Percentiles rank a stretch among this genome's conserved stretches.
Conservation (phyloP, 768 basidiomycete genomes). For the Lyophyllum decastes region DNA sequence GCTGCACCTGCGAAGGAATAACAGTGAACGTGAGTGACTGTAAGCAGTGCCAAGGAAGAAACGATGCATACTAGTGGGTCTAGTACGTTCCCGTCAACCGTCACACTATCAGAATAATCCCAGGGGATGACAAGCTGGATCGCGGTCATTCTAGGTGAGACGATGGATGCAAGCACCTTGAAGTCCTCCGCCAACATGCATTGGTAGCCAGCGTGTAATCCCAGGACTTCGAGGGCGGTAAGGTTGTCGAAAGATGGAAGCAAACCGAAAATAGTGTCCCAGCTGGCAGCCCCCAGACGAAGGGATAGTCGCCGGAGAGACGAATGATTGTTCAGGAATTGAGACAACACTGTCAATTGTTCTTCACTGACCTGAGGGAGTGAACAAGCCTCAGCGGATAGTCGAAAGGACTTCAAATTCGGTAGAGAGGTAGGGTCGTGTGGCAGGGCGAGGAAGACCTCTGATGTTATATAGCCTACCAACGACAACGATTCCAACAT, state of each 20-base stretch:
- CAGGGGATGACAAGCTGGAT: constrained; percentile 39
- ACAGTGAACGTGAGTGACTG: not conserved
- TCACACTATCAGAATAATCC: constrained; percentile 19
- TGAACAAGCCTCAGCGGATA: constrained; percentile 30
- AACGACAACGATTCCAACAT: constrained; percentile 37
- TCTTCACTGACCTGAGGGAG: constrained; percentile 12
- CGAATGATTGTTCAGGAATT: constrained; percentile 31
- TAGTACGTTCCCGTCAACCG: constrained; percentile 20
- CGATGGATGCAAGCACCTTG: constrained; percentile 19
- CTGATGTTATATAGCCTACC: constrained; percentile 30
- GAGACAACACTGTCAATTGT: constrained; percentile 21
- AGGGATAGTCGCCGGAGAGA: constrained; percentile 34
- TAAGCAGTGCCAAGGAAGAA: not conserved
- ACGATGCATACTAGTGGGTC: constrained; percentile 25
- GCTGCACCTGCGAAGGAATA: not conserved
- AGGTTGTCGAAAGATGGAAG: constrained; percentile 27
- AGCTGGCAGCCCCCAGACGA: constrained; percentile 29
- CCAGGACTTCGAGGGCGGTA: constrained; percentile 33
- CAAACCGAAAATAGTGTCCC: constrained; percentile 21
- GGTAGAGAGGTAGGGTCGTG: constrained; percentile 28
- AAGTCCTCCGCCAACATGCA: constrained; percentile 25
- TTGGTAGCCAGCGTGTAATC: constrained; percentile 37
- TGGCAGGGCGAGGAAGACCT: constrained; percentile 31
- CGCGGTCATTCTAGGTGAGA: constrained; percentile 33
- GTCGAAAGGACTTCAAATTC: constrained; percentile 35